A percentile compares a stretch with the other conserved stretches of the same genome.
Conservation (phyloP, 306 rosid species). For the Styphnolobium japonicum region DNA sequence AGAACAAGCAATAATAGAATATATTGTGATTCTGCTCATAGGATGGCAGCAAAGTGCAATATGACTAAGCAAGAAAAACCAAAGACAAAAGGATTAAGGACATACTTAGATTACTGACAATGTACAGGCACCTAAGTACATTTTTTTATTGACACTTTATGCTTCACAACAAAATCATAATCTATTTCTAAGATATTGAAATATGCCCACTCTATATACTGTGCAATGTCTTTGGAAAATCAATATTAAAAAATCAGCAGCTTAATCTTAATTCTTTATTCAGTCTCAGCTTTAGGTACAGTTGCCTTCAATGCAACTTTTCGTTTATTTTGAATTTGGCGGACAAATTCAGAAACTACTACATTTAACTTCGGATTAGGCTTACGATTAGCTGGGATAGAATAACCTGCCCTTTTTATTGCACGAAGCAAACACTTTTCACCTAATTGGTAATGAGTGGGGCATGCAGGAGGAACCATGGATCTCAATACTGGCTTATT, state of each 20-base stretch:
- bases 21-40: neutral
- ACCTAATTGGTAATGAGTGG: slow-evolving; percentile 37
- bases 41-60: slow-evolving; percentile 3
- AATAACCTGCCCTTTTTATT: slow-evolving; percentile 42
- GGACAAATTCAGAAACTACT: slow-evolving; percentile 38
- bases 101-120: slow-evolving; percentile 20
- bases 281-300: slow-evolving; percentile 31
- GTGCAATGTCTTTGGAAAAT: slow-evolving; percentile 36
- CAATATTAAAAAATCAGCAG: slow-evolving; percentile 21
- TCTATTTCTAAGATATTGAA: slow-evolving; percentile 26
- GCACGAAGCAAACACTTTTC: slow-evolving; percentile 50
- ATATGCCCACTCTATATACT: slow-evolving; percentile 35
- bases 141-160: slow-evolving; percentile 18
- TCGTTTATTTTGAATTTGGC: slow-evolving; percentile 48
- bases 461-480: slow-evolving; percentile 43
- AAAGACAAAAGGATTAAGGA: neutral
- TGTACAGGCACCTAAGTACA: slow-evolving; percentile 20
- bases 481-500: slow-evolving; percentile 51
- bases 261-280: slow-evolving; percentile 22
- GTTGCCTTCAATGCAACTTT: slow-evolving; percentile 27
- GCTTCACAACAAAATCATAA: slow-evolving; percentile 31
- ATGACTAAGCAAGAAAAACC: neutral
- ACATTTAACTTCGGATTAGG: slow-evolving; percentile 38
- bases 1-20: slow-evolving; percentile 4
- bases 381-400: slow-evolving; percentile 30